Percentiles rank a stretch among this genome's conserved stretches.
These are phyloP conservation scores for Chytriomyces confervae DNA, from an alignment of 192 early-diverging fungal genomes.

Conservation along the genomic window DNA sequence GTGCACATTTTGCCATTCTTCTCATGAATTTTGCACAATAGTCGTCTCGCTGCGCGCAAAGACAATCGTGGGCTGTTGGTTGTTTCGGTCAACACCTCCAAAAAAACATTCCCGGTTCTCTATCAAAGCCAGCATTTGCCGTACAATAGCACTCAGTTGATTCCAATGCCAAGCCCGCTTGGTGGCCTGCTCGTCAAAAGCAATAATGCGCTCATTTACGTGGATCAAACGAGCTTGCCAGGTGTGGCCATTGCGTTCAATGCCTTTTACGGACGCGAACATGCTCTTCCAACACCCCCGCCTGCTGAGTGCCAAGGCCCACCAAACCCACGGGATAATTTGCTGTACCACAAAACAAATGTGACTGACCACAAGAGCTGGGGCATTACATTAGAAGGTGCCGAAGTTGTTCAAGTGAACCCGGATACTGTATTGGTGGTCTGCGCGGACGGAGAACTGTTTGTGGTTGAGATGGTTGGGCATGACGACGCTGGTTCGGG, in stretches of 20 bases:
- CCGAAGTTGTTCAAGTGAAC: conserved; percentile 67
- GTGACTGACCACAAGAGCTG: conserved; percentile 59
- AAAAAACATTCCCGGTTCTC: conserved; percentile 80
- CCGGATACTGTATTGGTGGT: conserved; percentile 75
- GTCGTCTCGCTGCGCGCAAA: conserved; percentile 63
- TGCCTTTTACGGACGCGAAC: conserved; percentile 65
- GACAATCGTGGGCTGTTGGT: conserved; percentile 81
- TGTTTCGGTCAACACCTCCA: conserved; percentile 82
- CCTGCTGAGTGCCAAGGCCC: conserved; percentile 35
- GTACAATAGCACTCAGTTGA: conserved; percentile 75
- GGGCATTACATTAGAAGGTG: conserved; percentile 76
- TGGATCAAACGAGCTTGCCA: conserved; percentile 80
- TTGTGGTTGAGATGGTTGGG: conserved; percentile 71
- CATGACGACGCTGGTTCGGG: conserved; percentile 62
- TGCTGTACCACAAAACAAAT: conserved; percentile 48
- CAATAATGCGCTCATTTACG: conserved; percentile 81
- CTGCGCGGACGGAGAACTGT: conserved; percentile 62
- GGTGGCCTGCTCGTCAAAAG: conserved; percentile 85
- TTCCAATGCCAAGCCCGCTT: conserved; percentile 80
- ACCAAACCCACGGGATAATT: conserved; percentile 43
- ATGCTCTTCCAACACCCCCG: conserved; percentile 42
- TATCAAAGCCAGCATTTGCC: conserved; percentile 79
- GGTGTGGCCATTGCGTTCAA: conserved; percentile 78
- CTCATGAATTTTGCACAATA: conserved; percentile 46
- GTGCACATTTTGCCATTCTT: background rate